These are phyloP conservation scores for Cladophialophora exuberans DNA, from an alignment of 2,329 filamentous ascomycete genomes.

Conservation along the genomic window DNA sequence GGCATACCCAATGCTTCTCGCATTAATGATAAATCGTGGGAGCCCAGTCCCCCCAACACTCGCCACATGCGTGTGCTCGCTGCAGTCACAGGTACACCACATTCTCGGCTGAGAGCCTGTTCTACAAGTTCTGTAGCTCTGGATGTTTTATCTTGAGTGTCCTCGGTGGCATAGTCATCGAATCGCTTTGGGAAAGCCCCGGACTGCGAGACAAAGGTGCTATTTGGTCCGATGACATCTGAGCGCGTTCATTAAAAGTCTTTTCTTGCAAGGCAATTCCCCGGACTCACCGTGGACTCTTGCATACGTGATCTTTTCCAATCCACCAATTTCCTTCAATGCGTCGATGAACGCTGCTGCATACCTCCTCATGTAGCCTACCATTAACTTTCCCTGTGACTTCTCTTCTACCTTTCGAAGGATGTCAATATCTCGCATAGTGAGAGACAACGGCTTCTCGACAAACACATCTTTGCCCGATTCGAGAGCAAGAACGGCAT, in stretches of 20 bases:
- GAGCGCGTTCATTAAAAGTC: no score
- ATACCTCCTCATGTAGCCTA: conserved; percentile 66
- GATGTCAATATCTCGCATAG: conserved; percentile 48
- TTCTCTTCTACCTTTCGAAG: conserved; percentile 55
- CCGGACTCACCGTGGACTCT: conserved; percentile 36
- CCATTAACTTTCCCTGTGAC: conserved; percentile 54
- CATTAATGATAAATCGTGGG: conserved; percentile 59
- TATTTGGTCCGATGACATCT: conserved; percentile 61
- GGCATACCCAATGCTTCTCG: conserved; percentile 57
- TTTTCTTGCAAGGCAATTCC: neutral
- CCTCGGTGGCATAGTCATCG: conserved; percentile 43
- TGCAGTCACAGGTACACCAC: conserved; percentile 37
- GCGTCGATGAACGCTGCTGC: conserved; percentile 58
- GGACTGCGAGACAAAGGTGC: conserved; percentile 38
- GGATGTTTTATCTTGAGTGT: conserved; percentile 31
- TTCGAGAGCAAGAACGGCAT: conserved; percentile 56
- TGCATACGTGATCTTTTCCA: conserved; percentile 60
- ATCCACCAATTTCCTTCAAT: conserved; percentile 56
- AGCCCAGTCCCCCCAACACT: conserved; percentile 53
- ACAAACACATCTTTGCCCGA: conserved; percentile 61
- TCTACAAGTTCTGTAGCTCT: conserved; percentile 36
- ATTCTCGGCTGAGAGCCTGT: conserved; percentile 39
- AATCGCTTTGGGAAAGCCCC: conserved; percentile 37
- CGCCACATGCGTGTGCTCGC: conserved; percentile 36
- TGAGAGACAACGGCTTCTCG: conserved; percentile 62